Conservation (phyloP, 768 basidiomycete species). For the Trametopsis cervina region DNA sequence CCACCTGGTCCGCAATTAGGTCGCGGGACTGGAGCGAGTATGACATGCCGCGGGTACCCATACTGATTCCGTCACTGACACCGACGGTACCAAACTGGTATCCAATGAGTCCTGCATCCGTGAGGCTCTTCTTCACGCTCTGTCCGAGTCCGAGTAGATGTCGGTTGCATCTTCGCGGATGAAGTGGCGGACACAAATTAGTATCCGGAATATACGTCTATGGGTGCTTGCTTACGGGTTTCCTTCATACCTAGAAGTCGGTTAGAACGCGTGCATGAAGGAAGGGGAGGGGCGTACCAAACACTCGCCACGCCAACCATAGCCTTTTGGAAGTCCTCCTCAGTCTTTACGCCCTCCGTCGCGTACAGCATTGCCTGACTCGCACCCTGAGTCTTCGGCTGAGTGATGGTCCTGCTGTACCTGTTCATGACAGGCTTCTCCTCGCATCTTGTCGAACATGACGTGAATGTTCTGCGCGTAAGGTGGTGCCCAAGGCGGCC, state of each 20-base stretch:
- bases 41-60: constrained; percentile 91
- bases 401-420: constrained; percentile 78
- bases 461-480: constrained; percentile 9
- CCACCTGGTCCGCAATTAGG: constrained; percentile 95
- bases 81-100: constrained; percentile 98
- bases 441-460: constrained; percentile 8
- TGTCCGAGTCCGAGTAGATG: constrained; percentile 89
- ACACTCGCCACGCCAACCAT: constrained; percentile 98
- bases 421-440: constrained; percentile 38
- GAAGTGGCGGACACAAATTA: constrained; percentile 5
- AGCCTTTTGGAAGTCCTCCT: constrained; percentile 87
- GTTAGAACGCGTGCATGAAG: constrained; percentile 14
- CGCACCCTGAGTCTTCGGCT: constrained; percentile 91
- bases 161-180: constrained; percentile 84
- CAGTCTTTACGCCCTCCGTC: constrained; percentile 81
- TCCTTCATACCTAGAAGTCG: constrained; percentile 81
- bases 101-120: constrained; percentile 66
- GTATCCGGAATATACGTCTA: constrained; percentile 3
- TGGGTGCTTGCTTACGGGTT: constrained; percentile 68
- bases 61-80: constrained; percentile 98
- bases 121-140: constrained; percentile 76
- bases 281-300: constrained; percentile 53
- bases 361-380: constrained; percentile 99
- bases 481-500: constrained; percentile 6
- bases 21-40: constrained; percentile 97